Conservation (phyloP, 2,329 filamentous ascomycete species). For the Daldinia sp. region DNA sequence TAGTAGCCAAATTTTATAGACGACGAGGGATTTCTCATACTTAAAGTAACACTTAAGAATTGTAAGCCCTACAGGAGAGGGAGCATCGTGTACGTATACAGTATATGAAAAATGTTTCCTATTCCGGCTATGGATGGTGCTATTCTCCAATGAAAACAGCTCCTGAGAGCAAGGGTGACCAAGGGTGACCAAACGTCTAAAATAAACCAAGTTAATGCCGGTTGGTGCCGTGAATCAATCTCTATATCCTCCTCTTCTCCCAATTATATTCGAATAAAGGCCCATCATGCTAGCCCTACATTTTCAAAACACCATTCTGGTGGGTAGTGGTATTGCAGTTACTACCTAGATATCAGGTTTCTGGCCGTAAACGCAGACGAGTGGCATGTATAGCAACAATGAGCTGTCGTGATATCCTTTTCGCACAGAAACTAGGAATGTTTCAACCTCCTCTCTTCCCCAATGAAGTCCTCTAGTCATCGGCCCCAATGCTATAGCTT, state of each 20-base stretch:
- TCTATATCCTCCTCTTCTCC: not conserved
- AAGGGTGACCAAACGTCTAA: slow-evolving; percentile 31
- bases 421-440: slow-evolving; percentile 58
- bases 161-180: slow-evolving; percentile 34
- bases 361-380: slow-evolving; percentile 64
- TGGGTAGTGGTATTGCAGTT: not conserved
- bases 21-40: not conserved
- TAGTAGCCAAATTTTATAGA: not conserved
- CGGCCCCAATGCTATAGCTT: slow-evolving; percentile 61
- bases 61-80: slow-evolving; percentile 2
- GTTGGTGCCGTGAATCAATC: slow-evolving; percentile 16
- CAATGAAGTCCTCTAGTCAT: slow-evolving; percentile 59
- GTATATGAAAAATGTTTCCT: slow-evolving; percentile 26
- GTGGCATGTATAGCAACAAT: slow-evolving; percentile 62
- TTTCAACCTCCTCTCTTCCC: slow-evolving; percentile 57
- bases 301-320: slow-evolving; percentile 3
- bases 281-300: not conserved
- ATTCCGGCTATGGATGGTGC: slow-evolving; percentile 30
- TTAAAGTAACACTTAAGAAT: not conserved
- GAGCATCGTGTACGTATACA: slow-evolving; percentile 10
- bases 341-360: slow-evolving; percentile 51
- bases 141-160: slow-evolving; percentile 33
- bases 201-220: slow-evolving; percentile 26
- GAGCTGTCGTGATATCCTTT: slow-evolving; percentile 57
- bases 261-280: slow-evolving; percentile 3